Evolutionary conservation across 225 moss, liverwort and hornwort species (phyloP), one percentile per base, ranked within the genome.

Genomic region (Straminergon stramineum): DNA sequence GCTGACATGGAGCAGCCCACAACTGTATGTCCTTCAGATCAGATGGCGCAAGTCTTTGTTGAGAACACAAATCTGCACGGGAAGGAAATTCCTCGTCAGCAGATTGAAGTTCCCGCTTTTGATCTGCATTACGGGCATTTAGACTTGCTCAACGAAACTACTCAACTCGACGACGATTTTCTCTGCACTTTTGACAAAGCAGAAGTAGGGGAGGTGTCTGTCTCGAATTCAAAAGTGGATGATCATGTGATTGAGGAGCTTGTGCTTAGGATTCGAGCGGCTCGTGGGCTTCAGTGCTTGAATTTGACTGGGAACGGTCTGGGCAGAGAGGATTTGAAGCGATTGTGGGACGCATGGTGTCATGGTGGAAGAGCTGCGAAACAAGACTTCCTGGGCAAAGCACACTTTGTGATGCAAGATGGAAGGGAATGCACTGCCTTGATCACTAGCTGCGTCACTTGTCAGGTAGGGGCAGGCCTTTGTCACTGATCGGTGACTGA

Each of bases 281-380:
- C 96, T 12, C 94, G 89, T 53, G 93, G 94, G 45, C 93, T 98
- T 71, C 93, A 93, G 85, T 93, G 92, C 88, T 93, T 98, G 90
- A 86, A 97, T 87, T 71, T 98, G 83, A 93, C 92, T 68, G 85
- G 89, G 35, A 98, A 96, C 89, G 88, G 90, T 56, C 81, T 97
- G 58, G 88, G 39, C 32, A 21, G 69, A 70, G 90, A 90, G 52
- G 84, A 28, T 64, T 84, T 95, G 79, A 91, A 92, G 81, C 87
- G 89, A 24, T 87, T 97, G 60, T 95, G 90, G 90, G 83, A 87
- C 64, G 96, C 94, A 6, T 97, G 97, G 97, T 87, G 87, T 90
- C 89, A 77, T 34, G 83, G 83, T 89, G 92, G 90, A 75, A 92
- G 92, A 92, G 87, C 69, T 83, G 90, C 71, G 16, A 89, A 88